phyloP scores from a whole-genome alignment of 352 stramenopile genomes.

The Pelagophyceae sp. region DNA sequence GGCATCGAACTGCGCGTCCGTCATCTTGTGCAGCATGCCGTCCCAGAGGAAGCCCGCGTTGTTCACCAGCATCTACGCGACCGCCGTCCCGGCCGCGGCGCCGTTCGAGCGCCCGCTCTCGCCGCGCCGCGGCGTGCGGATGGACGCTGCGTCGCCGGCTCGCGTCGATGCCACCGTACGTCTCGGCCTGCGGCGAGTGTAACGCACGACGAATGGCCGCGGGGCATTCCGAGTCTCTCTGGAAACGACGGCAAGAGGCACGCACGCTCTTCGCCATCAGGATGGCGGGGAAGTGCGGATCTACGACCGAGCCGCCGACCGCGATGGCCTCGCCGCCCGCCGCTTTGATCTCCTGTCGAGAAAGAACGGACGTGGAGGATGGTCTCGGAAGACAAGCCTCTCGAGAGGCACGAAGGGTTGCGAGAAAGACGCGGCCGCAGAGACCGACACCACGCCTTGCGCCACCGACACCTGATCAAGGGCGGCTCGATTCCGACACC shows the following conservation, averaged over 20 bases:
- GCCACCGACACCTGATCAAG: too few species aligned
- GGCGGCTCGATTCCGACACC: too few species aligned
- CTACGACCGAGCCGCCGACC: slow-evolving; percentile 58
- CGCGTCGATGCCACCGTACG: not conserved
- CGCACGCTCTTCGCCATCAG: not conserved
- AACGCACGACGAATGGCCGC: not conserved
- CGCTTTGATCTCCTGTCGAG: slow-evolving; percentile 33
- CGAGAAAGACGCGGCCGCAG: too few species aligned
- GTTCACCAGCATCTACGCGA: slow-evolving; percentile 67
- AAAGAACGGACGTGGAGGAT: too few species aligned
- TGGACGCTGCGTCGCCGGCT: too few species aligned
- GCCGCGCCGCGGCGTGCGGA: too few species aligned
- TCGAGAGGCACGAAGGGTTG: too few species aligned
- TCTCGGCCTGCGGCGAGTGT: not conserved
- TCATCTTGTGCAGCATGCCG: slow-evolving; percentile 68
- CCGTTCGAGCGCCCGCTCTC: too few species aligned
- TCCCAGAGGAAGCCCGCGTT: slow-evolving; percentile 79
- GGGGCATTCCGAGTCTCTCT: slow-evolving; percentile 37
- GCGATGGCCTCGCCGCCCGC: slow-evolving; percentile 47
- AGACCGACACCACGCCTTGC: slow-evolving; percentile 43
- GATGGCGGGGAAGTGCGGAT: slow-evolving; percentile 29
- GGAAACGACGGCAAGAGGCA: slow-evolving; percentile 55
- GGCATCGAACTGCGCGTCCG: slow-evolving; percentile 61
- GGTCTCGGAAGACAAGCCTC: too few species aligned
- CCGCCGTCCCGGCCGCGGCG: slow-evolving; percentile 49